Evolutionary conservation across 495 filamentous ascomycete genomes (phyloP), one percentile per base, ranked within the genome.

Genomic region (Hypoxylon crocopeplum): DNA sequence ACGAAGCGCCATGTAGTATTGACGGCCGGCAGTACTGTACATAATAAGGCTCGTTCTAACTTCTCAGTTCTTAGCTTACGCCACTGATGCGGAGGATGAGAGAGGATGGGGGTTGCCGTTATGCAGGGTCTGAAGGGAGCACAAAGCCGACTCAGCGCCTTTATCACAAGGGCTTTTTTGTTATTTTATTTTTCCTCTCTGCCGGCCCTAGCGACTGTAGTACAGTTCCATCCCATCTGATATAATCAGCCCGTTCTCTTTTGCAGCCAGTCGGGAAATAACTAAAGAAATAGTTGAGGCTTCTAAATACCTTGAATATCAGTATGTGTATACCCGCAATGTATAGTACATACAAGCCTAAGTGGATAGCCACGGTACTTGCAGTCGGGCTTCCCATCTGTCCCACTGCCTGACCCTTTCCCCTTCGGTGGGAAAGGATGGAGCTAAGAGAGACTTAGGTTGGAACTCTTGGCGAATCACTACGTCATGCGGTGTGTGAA

Each of bases 11-110:
- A 33, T 33, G 12, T 34, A 12, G 19, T 32, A 19, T 17, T 51
- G 24, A 24, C 27, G 22, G 47, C n/a, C 42, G 15, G 41, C 20
- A 16, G 39, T 38, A 47, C 19, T 48, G 17, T 52, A 65, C 50
- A 52, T 41, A 53, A 58, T 49, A 64, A 55, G 4, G 45, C 45
- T 64, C 44, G 42, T 58, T 8, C 13, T 38, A 8, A n/a, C 4
- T 38, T 5, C 12, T 3, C 17, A 38, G n/a, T 38, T 51, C 44
- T 51, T 72, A 77, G 66, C 64, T 71, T 55, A 71, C 72, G 74
- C 74, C 74, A 77, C 73, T 71, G 72, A 74, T 75, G 74, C 54
- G 61, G 67, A 66, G 56, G 62, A 64, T 66, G 57, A 56, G 58
- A 53, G 57, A 53, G 60, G 62, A 61, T 56, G 54, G 46, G 57